Evolutionary conservation across 2,329 filamentous ascomycete genomes (phyloP), one percentile per base, ranked within the genome.

Genomic region (Pseudogymnoascus sp.): DNA sequence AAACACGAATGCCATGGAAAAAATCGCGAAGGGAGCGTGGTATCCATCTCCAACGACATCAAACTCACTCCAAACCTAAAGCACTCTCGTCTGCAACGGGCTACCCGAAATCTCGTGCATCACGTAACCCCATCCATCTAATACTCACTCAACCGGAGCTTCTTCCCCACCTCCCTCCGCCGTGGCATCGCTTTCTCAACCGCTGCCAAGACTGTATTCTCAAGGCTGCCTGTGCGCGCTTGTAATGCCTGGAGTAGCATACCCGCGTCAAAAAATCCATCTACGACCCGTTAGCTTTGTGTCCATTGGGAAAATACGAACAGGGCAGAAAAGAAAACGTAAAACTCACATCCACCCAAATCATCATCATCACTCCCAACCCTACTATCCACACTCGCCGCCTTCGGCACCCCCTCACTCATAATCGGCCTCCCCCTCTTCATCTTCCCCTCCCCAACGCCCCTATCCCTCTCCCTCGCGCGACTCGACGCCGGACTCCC

Each of bases 231-330:
- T 14, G 82, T 82, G 60, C 88, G 83, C 2, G 87, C 88, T 73
- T 92, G 92, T 64, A 96, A 84, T 1, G 92, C 91, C 74, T 95
- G 90, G 23, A 94, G 80, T 4, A 97, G 83, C 91, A 97, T 96
- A 12, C 93, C 93, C 0, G 93, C 92, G 73, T 97, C 93, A 77
- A 97, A 97, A 80, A 97, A 97, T 33, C 93, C 93, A 79, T 97
- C 92, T 96, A 72, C 69, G 33, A 11, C 53, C 59, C 65, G 12
- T 62, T 35, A 63, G 42, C 44, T n/a, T n/a, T 12, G 28, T 5
- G 60, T 67, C 14, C 68, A 66, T 16, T n/a, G 69, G 66, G 65
- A 44, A 66, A 44, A 33, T 4, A 33, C 31, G 11, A 11, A 33
- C 31, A 33, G 31, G 31, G 66, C 61, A 42, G 63, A 62, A 33